phyloP scores from a whole-genome alignment of 352 stramenopile species.

The Phytophthora chlamydospora region DNA sequence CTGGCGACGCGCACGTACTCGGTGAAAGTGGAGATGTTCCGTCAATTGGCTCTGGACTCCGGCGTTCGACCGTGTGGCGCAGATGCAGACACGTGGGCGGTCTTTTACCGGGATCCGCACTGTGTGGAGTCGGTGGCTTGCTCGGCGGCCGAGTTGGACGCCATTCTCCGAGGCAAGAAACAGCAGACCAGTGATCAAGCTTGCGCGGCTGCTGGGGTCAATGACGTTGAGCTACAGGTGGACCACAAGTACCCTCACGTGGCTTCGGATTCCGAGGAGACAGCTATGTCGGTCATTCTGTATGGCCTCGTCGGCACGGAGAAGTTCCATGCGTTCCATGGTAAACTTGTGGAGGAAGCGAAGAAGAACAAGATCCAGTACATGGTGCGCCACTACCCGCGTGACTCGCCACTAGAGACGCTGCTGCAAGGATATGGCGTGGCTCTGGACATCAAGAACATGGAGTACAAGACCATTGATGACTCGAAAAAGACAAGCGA shows the following conservation, averaged over 20 bases:
- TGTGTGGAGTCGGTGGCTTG: constrained; percentile 76
- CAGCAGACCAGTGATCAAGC: constrained; percentile 32
- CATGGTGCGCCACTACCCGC: constrained; percentile 82
- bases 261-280: constrained; percentile 14
- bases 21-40: constrained; percentile 85
- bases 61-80: constrained; percentile 56
- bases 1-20: constrained; percentile 81
- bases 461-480: constrained; percentile 97
- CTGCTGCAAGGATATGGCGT: constrained; percentile 93
- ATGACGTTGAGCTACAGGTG: constrained; percentile 68
- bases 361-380: constrained; percentile 72
- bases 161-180: constrained; percentile 35
- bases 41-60: constrained; percentile 80
- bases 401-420: constrained; percentile 71
- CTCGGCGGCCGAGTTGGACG: constrained; percentile 51
- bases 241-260: constrained; percentile 79
- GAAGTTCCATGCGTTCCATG: constrained; percentile 77
- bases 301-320: constrained; percentile 82
- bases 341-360: constrained; percentile 59
- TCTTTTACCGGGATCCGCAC: constrained; percentile 71
- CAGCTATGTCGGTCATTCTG: constrained; percentile 67
- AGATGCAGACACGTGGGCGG: constrained; percentile 64
- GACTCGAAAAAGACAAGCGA: constrained; percentile 76
- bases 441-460: constrained; percentile 96
- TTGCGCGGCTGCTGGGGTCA: constrained; percentile 68